Evolutionary conservation across 1,139 yeast species (phyloP), one percentile per base, ranked within the genome.

Genomic region (Pichiaceae sp.): DNA sequence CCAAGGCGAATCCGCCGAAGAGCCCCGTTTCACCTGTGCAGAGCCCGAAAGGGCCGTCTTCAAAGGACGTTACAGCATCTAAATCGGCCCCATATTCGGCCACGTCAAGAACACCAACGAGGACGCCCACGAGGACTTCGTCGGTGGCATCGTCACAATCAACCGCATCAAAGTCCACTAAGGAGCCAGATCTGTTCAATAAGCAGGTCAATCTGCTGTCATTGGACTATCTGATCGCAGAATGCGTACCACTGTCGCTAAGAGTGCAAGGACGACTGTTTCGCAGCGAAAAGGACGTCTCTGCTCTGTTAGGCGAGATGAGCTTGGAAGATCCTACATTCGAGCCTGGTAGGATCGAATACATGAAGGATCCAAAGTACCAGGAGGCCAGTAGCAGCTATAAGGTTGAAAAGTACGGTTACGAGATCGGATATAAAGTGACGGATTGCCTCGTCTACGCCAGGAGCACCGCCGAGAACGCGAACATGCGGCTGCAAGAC

Each of bases 361-460:
- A 64, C 2, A 52, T 68, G 20, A 64, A 69, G 21, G 57, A 63
- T 20, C 54, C 56, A 1, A 50, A 58, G 3, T 43, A 66, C 17
- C 50, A 56, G 25, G 60, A 66, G 34, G 80, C 79, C 42, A 83
- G 76, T 40, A 75, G 74, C 19, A 62, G 73, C 29, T 66, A 68
- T 45, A 63, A 93, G 35, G 63, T 82, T 28, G 87, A 83, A 48
- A 64, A 63, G 12, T 74, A 78, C 41, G 97, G 96, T 1, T 82
- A 68, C 54, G 70, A 73, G 32, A 69, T 89, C 4, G 97, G 97
- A 1, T 63, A 70, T 29, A 78, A 86, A 36, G 58, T 89, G 24
- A 74, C 86, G 1, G 94, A 87, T 51, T 60, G 82, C 27, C 62
- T 86, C 41, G 71, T 87, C 31, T 81, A 78, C 49, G 62, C 63